phyloP scores from a whole-genome alignment of 139 green algal genomes.

The Chlorella vulgaris region DNA sequence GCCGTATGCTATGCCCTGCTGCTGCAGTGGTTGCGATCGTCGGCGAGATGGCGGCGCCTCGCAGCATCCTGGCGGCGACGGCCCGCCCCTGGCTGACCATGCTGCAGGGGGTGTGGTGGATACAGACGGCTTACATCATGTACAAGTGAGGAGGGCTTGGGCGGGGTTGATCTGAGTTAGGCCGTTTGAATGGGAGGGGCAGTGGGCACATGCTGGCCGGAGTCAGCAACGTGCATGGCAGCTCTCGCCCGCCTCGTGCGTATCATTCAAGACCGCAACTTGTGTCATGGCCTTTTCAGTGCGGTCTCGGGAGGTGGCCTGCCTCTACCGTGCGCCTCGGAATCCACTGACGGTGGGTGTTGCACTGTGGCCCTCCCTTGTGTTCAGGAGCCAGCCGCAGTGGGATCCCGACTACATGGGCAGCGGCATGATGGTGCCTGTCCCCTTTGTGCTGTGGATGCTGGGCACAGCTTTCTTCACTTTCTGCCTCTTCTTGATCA shows the following conservation, averaged over 20 bases:
- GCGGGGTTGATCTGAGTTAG: no score
- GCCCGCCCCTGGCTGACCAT: conserved; percentile 47
- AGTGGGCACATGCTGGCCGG: no score
- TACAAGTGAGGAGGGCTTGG: conserved; percentile 26
- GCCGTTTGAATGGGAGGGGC: no score
- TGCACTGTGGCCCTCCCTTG: no score
- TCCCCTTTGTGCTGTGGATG: conserved; percentile 26
- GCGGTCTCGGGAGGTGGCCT: no score
- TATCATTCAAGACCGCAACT: no score
- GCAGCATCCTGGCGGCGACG: conserved; percentile 42
- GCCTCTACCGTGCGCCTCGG: no score
- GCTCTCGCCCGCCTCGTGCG: no score
- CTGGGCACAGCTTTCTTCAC: conserved; percentile 27
- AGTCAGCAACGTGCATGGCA: neutral
- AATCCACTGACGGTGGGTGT: no score
- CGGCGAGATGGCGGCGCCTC: conserved; percentile 34
- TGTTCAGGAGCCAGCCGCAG: neutral
- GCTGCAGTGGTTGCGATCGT: conserved; percentile 41
- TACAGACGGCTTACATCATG: conserved; percentile 59
- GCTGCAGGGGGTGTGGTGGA: conserved; percentile 59
- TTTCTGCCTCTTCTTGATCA: neutral
- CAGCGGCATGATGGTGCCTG: conserved; percentile 53
- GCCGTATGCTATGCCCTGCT: no score
- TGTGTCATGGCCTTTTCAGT: neutral
- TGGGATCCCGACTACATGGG: conserved; percentile 58